Base-by-base conservation (phyloP, 2,329 filamentous ascomycete species). In the Colletotrichum tropicale region DNA sequence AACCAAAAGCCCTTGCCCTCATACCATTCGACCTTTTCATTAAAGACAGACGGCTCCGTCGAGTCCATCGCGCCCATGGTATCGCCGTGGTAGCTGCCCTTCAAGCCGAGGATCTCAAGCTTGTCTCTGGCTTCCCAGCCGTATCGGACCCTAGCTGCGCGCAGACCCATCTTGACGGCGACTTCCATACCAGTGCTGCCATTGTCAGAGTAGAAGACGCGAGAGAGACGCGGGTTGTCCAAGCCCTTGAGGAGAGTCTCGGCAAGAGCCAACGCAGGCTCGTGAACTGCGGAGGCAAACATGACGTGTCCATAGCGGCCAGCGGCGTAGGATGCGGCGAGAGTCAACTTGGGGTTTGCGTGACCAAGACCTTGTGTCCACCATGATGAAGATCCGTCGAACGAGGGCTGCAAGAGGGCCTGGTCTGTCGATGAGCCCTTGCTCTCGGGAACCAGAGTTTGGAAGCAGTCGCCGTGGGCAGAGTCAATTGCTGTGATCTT, bases 341-440 rank as follows among this genome's bases (percentile, higher is more conserved):
- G 89, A 0, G 94, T 91, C 1, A 98, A 87, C 0, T 88, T 85
- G 0, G 94, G 91, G 79, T 95, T 96, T 8, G 93, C 94, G 78
- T 98, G 95, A 2, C 95, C 95, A 0, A 98, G 89, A 3, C 95
- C 95, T 83, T 98, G 95, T 0, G 95, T 98, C 95, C 95, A 98
- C 95, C 95, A 98, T 0, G 94, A 96, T 1, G 95, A 95, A 1
- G 95, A 97, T 4, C 93, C 95, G 79, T 98, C 95, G 71, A 97
- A 96, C 0, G 94, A 93, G 1, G 94, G 89, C 61, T 88, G 89
- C 0, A 95, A 84, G 5, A 92, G 80, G 8, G 85, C 79, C 7
- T 80, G 48, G 3, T 65, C 30, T 12, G 28, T 2, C 18, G 56
- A 8, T 18, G 62, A 52, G 9, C 52, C 67, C 18, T 7, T 2